Conservation (phyloP, 805 yeast genomes). For the Suhomyces vadensis region DNA sequence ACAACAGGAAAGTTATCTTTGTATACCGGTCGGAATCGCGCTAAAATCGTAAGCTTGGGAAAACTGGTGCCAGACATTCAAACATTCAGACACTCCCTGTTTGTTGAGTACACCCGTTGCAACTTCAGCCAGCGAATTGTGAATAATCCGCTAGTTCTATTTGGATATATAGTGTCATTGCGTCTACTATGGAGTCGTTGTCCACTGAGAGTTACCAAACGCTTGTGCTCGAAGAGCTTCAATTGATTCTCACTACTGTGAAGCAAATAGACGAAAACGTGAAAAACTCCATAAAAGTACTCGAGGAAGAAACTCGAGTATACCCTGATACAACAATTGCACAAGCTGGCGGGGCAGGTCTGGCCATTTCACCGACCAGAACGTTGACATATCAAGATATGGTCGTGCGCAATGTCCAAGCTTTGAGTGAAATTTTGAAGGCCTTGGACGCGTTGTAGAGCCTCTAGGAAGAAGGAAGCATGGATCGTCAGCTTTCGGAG, state of each 20-base stretch:
- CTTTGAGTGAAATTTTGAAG: slow-evolving; percentile 18
- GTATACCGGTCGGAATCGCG: too few relatives aligned
- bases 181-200: too few relatives aligned
- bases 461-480: slow-evolving; percentile 7
- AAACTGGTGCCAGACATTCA: too few relatives aligned
- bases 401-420: slow-evolving; percentile 19
- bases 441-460: slow-evolving; percentile 1
- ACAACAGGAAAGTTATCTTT: too few relatives aligned
- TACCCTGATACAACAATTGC: too few relatives aligned
- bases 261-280: slow-evolving; percentile 31
- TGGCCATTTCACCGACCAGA: background rate
- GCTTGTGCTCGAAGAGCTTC: slow-evolving; percentile 31
- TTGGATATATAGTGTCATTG: background rate
- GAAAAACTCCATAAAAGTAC: slow-evolving; percentile 23
- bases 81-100: too few relatives aligned
- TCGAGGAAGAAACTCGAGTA: slow-evolving; percentile 13
- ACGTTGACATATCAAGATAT: slow-evolving; percentile 12
- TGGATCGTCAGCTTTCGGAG: slow-evolving; percentile 35
- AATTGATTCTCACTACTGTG: slow-evolving; percentile 35
- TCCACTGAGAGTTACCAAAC: slow-evolving; percentile 20
- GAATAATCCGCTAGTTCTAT: too few relatives aligned
- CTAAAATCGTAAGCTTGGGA: too few relatives aligned
- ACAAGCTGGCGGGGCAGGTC: too few relatives aligned
- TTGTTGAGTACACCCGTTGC: too few relatives aligned
- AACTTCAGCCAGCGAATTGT: too few relatives aligned